Base-by-base conservation (phyloP, 1,284 basidiomycete species). In the Phellinidium pouzarii region DNA sequence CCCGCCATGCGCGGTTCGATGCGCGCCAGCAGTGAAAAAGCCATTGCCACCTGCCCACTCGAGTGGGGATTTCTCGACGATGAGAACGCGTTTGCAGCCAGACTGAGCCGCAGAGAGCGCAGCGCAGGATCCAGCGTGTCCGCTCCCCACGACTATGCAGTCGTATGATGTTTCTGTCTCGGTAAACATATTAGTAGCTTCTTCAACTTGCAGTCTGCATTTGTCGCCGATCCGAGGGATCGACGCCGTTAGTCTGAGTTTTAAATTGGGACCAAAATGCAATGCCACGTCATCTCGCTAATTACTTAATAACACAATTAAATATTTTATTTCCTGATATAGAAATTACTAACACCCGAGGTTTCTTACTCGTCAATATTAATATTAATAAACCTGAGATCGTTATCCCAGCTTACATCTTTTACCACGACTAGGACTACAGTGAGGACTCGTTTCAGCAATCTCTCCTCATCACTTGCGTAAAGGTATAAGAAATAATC, bases 1-100 rank as follows among this genome's bases (percentile, higher is more conserved):
- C 0, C 82, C 83, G 11, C 59, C 65, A 59, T 85, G 83, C 2
- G 74, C 77, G 14, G 77, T 82, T 48, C 82, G 77, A 59, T 78
- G 72, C 1, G 80, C 80, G 17, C 82, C 82, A 22, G 82, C 81
- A 19, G 82, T 84, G 66, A 85, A 86, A 65, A 76, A 84, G 9
- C 82, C 79, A 59, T 86, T 86, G 11, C 82, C 84, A 11, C 84
- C 84, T 6, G 66, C 74, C 82, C 82, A 84, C 54, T 76, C 73
- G 42, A 68, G 60, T 1, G 82, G 79, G 40, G 79, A 80, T 61
- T 84, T 84, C 61, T 86, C 83, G 50, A 84, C 66, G 52, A 85
- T 67, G 44, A 85, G 68, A 55, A 84, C 79, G 68, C 73, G 71
- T 48, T 66, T 69, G 66, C 80, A 80, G 43, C 82, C 82, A 37